Evolutionary conservation across 106 monocot species (phyloP).

Genomic region (Phalaenopsis equestris): DNA sequence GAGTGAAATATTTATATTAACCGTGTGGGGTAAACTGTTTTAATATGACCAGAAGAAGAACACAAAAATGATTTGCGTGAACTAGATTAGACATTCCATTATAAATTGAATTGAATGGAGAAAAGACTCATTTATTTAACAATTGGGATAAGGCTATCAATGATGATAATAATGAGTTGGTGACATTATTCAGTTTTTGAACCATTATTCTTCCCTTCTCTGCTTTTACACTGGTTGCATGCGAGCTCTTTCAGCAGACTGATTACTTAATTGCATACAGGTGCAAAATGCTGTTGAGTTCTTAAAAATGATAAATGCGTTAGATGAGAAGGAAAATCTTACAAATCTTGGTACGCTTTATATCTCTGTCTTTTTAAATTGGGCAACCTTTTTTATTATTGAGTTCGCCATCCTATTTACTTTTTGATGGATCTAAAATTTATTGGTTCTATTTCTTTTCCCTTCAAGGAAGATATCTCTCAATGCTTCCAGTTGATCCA

Average conservation of each 20-base stretch:
- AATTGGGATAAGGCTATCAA: slow-evolving; percentile 3
- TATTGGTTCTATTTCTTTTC: slow-evolving; percentile 5
- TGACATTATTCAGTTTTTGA: background rate
- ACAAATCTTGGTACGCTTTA: slow-evolving; percentile 75
- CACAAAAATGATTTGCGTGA: too few relatives aligned
- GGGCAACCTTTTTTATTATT: background rate
- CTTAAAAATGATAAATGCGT: slow-evolving; percentile 88
- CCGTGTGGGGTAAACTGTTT: background rate
- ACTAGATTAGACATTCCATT: background rate
- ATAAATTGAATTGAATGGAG: background rate
- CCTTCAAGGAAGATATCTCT: slow-evolving; percentile 71
- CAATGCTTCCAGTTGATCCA: slow-evolving; percentile 98
- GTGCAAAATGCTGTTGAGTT: slow-evolving; percentile 95
- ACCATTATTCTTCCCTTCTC: background rate
- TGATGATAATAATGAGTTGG: background rate
- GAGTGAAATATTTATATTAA: slow-evolving; percentile 1
- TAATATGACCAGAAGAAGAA: background rate
- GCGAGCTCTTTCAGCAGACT: background rate
- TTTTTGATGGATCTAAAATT: background rate
- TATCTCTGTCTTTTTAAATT: background rate
- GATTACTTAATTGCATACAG: slow-evolving; percentile 25
- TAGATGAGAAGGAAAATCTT: slow-evolving; percentile 85
- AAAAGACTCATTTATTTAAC: background rate
- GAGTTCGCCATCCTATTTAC: background rate
- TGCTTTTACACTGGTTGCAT: background rate